These are phyloP conservation scores for Osmozyma mogii DNA, from an alignment of 805 yeast genomes.

Conservation along the genomic window DNA sequence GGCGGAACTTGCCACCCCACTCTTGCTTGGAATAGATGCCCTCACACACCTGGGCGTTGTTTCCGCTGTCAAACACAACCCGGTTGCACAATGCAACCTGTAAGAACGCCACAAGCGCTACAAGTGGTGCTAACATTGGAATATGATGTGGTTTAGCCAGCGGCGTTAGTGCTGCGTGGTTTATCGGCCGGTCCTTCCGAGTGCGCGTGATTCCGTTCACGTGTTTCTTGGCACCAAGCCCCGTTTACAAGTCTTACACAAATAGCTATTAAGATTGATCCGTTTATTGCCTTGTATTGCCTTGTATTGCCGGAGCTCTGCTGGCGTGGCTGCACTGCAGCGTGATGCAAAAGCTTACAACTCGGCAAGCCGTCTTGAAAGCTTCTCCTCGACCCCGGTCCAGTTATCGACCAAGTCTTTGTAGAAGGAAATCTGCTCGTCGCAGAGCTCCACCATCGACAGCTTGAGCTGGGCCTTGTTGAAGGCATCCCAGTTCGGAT, in stretches of 20 bases:
- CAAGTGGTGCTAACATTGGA: too few species aligned
- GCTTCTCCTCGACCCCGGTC: slow-evolving; percentile 44
- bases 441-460: slow-evolving; percentile 65
- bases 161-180: too few species aligned
- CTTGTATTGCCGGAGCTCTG: too few species aligned
- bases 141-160: too few species aligned
- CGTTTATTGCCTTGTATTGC: too few species aligned
- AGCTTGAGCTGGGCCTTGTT: slow-evolving; percentile 71
- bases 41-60: slow-evolving; percentile 63
- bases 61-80: slow-evolving; percentile 39
- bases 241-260: too few species aligned
- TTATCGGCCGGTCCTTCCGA: too few species aligned
- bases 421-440: slow-evolving; percentile 69
- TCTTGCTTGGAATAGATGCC: slow-evolving; percentile 86
- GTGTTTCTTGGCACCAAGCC: too few species aligned
- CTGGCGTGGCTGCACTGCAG: too few species aligned
- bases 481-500: slow-evolving; percentile 66
- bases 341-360: too few species aligned
- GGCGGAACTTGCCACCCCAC: slow-evolving; percentile 75
- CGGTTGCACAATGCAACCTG: slow-evolving; percentile 27
- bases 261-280: too few species aligned
- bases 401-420: slow-evolving; percentile 61
- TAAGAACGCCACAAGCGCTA: slow-evolving; percentile 4
- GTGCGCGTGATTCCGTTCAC: too few species aligned
- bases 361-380: slow-evolving; percentile 12